Conservation (phyloP, 2,329 filamentous ascomycete species). For the Dactylonectria estremocensis region DNA sequence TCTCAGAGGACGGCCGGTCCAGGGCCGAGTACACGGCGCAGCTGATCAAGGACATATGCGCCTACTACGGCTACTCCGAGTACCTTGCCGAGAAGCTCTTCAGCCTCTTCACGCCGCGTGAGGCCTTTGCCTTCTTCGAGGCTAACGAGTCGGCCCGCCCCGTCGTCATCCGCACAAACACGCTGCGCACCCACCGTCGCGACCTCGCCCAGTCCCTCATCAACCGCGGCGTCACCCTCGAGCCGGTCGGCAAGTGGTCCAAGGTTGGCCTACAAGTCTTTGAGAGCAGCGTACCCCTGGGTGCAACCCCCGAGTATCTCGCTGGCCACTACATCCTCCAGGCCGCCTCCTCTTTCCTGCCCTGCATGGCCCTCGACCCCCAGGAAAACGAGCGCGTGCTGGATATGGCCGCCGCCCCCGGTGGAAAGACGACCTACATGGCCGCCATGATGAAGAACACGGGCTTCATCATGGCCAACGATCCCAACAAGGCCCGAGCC, state of each 20-base stretch:
- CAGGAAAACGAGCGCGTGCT: conserved; percentile 94
- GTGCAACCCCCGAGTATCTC: conserved; percentile 97
- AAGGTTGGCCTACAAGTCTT: conserved; percentile 98
- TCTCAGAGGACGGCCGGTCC: conserved; percentile 85
- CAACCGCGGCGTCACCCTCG: conserved; percentile 95
- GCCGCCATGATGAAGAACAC: conserved; percentile 98
- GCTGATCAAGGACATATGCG: conserved; percentile 91
- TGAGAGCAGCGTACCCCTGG: conserved; percentile 86
- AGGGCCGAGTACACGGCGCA: conserved; percentile 90
- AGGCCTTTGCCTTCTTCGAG: conserved; percentile 98
- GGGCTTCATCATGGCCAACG: conserved; percentile 95
- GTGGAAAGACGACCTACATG: conserved; percentile 96
- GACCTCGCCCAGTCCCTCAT: conserved; percentile 95
- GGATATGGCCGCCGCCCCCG: conserved; percentile 94
- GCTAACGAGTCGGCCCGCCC: conserved; percentile 96
- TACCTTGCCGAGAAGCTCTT: conserved; percentile 98
- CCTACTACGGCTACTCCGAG: conserved; percentile 96
- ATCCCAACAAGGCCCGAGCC: conserved; percentile 91
- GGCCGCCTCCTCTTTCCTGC: conserved; percentile 95
- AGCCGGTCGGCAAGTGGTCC: conserved; percentile 98
- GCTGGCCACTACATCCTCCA: conserved; percentile 98
- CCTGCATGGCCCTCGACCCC: conserved; percentile 96
- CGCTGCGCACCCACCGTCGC: conserved; percentile 80
- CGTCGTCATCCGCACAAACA: conserved; percentile 97
- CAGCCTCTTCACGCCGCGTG: conserved; percentile 90